These are phyloP conservation scores for Acanthamoeba polyphaga DNA, from an alignment of 208 protist species.

Conservation along the genomic window DNA sequence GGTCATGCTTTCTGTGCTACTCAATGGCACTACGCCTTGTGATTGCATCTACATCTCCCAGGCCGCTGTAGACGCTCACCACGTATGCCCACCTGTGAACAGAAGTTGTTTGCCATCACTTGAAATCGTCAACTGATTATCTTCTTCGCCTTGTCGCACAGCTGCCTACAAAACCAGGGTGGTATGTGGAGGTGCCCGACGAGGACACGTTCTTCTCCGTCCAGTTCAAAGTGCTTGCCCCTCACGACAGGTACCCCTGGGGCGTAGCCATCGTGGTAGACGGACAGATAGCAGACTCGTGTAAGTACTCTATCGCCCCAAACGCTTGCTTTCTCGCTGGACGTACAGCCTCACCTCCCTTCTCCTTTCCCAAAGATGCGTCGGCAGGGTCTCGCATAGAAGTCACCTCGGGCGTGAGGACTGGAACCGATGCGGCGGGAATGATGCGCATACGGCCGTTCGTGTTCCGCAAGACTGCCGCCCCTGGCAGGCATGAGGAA, in stretches of 20 bases:
- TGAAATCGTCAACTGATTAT: background rate
- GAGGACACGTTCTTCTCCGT: background rate
- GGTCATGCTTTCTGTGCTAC: background rate
- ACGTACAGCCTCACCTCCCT: too few species aligned
- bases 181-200: background rate
- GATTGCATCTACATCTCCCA: constrained; percentile 2
- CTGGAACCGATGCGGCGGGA: background rate
- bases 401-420: background rate
- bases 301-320: background rate
- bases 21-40: background rate
- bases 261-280: background rate
- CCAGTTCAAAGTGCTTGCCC: background rate
- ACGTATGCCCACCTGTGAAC: background rate
- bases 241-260: background rate
- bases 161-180: background rate
- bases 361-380: too few species aligned
- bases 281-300: background rate
- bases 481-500: background rate
- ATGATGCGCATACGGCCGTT: background rate
- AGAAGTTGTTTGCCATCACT: too few species aligned
- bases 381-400: too few species aligned
- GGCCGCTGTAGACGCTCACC: background rate
- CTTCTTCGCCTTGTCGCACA: background rate
- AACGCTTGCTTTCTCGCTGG: too few species aligned
- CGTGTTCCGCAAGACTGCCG: background rate